Evolutionary conservation across 169 alveolate genomes (phyloP), one percentile per base, ranked within the genome.

Genomic region (Cryptosporidium xiaoi): DNA sequence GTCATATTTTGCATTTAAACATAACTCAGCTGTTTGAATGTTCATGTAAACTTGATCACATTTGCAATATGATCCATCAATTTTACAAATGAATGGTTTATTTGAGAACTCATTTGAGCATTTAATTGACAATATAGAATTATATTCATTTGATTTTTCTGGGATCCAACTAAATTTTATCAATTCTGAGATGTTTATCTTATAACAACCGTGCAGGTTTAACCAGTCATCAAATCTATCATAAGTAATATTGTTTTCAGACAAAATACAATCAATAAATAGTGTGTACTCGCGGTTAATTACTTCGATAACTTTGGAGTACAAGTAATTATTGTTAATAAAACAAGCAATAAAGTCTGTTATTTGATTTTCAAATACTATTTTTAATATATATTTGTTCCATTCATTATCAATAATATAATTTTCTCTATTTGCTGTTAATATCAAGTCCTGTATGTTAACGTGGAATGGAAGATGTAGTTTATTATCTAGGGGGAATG

Each of bases 401-500:
- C 87, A 77, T 65, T 31, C n/a, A 62, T 62, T 77, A 24, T 77
- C 71, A 18, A 44, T 24, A 34, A 77, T 34, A 5, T 40, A 27
- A 31, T 77, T 71, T 44, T 77, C 87, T 60, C 87, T 77, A 60
- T 77, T 77, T 77, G 87, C 87, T 18, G 77, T 77, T 15, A 77
- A 44, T 31, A 77, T 56, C 51, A 77, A 48, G 27, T 77, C 87
- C 16, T 77, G 87, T 8, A 77, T 77, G 12, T 77, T 62, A 24
- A 77, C 71, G 36, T 77, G 87, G 50, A 77, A 77, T 10, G 87
- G 87, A 44, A 77, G 46, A 13, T 48, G 44, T 15, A 77, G 46
- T 7, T 64, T 55, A 24, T 56, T 60, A 2, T 51, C 46, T 66
- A 77, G 53, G 15, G 87, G 87, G 18, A 77, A 56, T 33, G 87